Evolutionary conservation across 345 rosid species (phyloP), one percentile per base, ranked within the genome.

Genomic region (Brassica cretica): DNA sequence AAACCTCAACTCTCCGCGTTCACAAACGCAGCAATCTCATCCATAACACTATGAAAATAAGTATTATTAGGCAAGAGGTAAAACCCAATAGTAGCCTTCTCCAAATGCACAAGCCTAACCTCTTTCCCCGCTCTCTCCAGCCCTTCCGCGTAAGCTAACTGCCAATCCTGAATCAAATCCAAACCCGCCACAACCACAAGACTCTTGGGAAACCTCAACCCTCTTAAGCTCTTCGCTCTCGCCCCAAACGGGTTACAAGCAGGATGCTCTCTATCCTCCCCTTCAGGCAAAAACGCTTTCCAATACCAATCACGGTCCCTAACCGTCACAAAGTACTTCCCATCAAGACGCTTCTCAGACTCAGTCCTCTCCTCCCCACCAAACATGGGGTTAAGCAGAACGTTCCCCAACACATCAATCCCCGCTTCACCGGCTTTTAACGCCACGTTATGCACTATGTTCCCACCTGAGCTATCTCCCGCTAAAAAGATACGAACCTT

Each of bases 401-500:
- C 88, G 77, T 86, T 90, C 3, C 97, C 97, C 53, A 89, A 77
- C 5, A 91, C 81, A 10, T 85, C 72, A 2, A 89, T 84, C 41
- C 90, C 97, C 0, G 89, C 85, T 60, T 92, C 94, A 5, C 73
- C 74, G 0, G 94, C 98, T 68, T 83, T 89, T 55, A 84, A 68
- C 35, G 96, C 96, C 68, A 94, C 98, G 71, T 92, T 86, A 61
- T 94, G 97, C 1, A 61, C 96, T 1, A 94, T 94, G 81, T 94
- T 94, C 53, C 98, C 98, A 8, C 98, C 98, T 0, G 96, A 90
- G 78, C 98, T 94, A 80, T 94, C 98, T 2, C 97, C 98, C 6
- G 90, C 98, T 80, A 94, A 82, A 83, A 82, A 94, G 19, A 90
- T 79, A 79, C 87, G 91, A 82, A 87, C 92, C 82, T 89, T 89